Evolutionary conservation across 2,329 filamentous ascomycete genomes (phyloP), one percentile per base, ranked within the genome.

Genomic region (Penicillium sp.): DNA sequence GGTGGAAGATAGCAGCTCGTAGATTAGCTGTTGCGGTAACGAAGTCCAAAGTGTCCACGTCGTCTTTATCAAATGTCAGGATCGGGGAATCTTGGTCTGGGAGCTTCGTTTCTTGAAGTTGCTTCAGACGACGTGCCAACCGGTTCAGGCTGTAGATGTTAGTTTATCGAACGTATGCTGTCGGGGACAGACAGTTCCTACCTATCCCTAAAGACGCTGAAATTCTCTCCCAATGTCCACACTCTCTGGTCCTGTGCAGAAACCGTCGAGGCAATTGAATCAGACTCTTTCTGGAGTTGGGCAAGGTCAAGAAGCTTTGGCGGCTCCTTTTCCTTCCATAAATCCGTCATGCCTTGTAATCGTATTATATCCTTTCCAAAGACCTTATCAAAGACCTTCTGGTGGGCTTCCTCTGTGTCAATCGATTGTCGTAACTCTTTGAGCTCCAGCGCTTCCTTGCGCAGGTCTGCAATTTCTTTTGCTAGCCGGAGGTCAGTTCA

Each of bases 11-110:
- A 22, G 81, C 76, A 1, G 91, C 93, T 39, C 93, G 82, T 22
- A 98, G 80, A 62, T 98, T 98, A 28, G 91, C 88, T 58, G 85
- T 88, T 0, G 93, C 83, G 1, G 89, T 81, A 6, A 98, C 93
- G 66, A 98, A 97, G 64, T 98, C 90, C 7, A 98, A 77, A 0
- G 91, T 96, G 64, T 97, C 91, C 32, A 84, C 81, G 62, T 98
- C 93, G 65, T 98, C 93, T 72, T 98, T 98, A 75, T 98, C 93
- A 63, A 98, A 98, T 2, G 80, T 82, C 45, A 98, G 83, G 28
- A 84, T 78, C 2, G 86, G 82, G 12, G 62, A 53, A 4, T 31
- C 19, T 13, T 61, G 48, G 12, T 61, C 62, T 4, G 53, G 66
- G 61, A 60, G 73, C 1, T 72, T 75, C 0, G 75, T 74, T 2